A percentile compares a stretch with the other conserved stretches of the same genome.
phyloP scores from a whole-genome alignment of 1,284 basidiomycete genomes.

The Leccinum variabile region DNA sequence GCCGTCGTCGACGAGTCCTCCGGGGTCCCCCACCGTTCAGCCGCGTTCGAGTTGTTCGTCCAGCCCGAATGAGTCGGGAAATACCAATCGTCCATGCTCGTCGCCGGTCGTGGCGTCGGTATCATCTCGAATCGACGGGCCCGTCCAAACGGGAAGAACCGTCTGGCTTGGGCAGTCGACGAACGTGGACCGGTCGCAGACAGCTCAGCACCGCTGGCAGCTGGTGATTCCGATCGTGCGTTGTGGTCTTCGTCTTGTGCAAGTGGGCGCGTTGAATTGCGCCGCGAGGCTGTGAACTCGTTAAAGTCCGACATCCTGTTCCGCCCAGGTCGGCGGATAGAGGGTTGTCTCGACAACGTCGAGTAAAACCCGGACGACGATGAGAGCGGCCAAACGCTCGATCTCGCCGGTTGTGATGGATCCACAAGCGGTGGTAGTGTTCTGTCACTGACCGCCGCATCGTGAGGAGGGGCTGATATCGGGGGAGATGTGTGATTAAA shows the following conservation, averaged over 20 bases:
- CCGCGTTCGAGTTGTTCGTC: conserved; percentile 10
- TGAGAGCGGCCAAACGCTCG: conserved; percentile 26
- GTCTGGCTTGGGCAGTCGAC: conserved; percentile 28
- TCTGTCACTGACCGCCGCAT: conserved; percentile 22
- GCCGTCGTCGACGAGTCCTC: conserved; percentile 21
- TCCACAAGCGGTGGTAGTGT: conserved; percentile 33
- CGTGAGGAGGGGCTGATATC: conserved; percentile 21
- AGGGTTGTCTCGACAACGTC: conserved; percentile 38
- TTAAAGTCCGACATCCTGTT: conserved; percentile 62
- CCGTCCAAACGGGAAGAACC: conserved; percentile 35
- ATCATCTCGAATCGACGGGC: conserved; percentile 33
- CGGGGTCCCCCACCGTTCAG: conserved; percentile 3
- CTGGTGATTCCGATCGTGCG: conserved; percentile 12
- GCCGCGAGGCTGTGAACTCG: conserved; percentile 64
- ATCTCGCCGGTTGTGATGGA: conserved; percentile 23
- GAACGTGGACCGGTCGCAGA: conserved; percentile 18
- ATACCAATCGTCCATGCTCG: conserved; percentile 34
- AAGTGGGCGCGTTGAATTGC: conserved; percentile 35
- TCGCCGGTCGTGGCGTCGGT: conserved; percentile 31
- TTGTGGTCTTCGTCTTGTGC: conserved; percentile 27
- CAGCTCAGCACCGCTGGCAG: conserved; percentile 8
- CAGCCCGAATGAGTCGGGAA: conserved; percentile 33
- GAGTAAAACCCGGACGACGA: conserved; percentile 28
- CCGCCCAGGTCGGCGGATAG: conserved; percentile 51
- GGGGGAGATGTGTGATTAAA: conserved; percentile 26